Conservation (phyloP, 2,329 filamentous ascomycete species). For the Parascedosporium putredinis region DNA sequence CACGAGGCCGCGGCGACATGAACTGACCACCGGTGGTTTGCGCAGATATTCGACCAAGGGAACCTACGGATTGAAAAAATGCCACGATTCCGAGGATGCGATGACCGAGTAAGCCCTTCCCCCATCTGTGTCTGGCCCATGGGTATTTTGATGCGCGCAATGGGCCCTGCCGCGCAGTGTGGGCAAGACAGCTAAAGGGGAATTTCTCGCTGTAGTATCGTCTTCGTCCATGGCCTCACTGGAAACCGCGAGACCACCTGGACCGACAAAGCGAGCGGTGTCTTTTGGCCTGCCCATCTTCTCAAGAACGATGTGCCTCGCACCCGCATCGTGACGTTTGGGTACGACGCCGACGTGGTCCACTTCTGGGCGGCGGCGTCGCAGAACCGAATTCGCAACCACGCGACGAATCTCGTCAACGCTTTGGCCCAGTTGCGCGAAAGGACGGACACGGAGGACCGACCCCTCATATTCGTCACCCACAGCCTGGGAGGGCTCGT, state of each 20-base stretch:
- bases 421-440: not conserved
- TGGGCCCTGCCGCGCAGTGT: too few species aligned
- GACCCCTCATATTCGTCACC: not conserved
- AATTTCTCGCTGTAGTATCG: not conserved
- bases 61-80: not conserved
- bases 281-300: not conserved
- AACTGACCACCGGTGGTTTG: not conserved
- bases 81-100: not conserved
- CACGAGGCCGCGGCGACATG: too few species aligned
- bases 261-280: not conserved
- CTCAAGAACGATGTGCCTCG: not conserved
- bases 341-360: not conserved
- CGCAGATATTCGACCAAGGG: not conserved
- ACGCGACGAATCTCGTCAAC: not conserved
- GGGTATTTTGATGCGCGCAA: too few species aligned
- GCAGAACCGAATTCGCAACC: not conserved
- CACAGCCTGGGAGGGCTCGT: constrained; percentile 4
- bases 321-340: not conserved
- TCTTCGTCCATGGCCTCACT: not conserved
- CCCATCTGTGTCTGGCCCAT: too few species aligned
- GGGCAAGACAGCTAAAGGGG: not conserved
- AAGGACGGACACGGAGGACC: constrained; percentile 9
- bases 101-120: not conserved
- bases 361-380: not conserved
- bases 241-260: not conserved